These are phyloP conservation scores for Cyclocybe aegerita DNA, from an alignment of 768 basidiomycete genomes.

Conservation along the genomic window DNA sequence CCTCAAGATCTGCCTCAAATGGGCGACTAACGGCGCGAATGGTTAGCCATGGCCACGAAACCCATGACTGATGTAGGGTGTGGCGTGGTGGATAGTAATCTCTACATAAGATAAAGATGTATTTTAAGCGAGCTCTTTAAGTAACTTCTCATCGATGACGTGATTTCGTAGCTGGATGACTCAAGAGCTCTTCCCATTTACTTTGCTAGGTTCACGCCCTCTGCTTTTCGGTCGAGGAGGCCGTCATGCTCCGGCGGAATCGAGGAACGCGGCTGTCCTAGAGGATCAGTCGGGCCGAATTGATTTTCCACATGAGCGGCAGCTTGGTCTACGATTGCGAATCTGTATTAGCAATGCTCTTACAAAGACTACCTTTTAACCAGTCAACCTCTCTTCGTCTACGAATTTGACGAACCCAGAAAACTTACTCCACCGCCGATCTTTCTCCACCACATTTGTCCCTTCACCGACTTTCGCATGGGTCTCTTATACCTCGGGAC, in stretches of 20 bases:
- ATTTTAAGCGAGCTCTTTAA: neutral
- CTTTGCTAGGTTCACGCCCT: neutral
- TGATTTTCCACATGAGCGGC: conserved; percentile 13
- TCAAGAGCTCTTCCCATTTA: conserved; percentile 1
- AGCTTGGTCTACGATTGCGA: neutral
- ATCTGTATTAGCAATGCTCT: conserved; percentile 23
- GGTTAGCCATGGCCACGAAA: conserved; percentile 35
- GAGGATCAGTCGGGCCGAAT: conserved; percentile 19
- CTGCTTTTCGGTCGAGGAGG: neutral
- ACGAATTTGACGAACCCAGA: neutral
- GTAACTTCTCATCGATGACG: conserved; percentile 19
- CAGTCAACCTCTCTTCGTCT: neutral
- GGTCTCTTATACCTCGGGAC: conserved; percentile 93
- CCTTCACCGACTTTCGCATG: conserved; percentile 45
- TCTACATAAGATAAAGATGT: conserved; percentile 8
- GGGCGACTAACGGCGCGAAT: conserved; percentile 78
- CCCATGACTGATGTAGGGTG: conserved; percentile 6
- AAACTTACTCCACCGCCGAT: neutral
- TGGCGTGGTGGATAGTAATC: conserved; percentile 1
- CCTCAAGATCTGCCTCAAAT: conserved; percentile 84
- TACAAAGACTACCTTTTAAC: conserved; percentile 22
- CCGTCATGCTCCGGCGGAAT: neutral
- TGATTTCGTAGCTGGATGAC: conserved; percentile 20
- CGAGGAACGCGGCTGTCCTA: conserved; percentile 3
- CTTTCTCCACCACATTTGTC: neutral